These are phyloP conservation scores for Niebla homalea DNA, from an alignment of 495 filamentous ascomycete species.

Conservation along the genomic window DNA sequence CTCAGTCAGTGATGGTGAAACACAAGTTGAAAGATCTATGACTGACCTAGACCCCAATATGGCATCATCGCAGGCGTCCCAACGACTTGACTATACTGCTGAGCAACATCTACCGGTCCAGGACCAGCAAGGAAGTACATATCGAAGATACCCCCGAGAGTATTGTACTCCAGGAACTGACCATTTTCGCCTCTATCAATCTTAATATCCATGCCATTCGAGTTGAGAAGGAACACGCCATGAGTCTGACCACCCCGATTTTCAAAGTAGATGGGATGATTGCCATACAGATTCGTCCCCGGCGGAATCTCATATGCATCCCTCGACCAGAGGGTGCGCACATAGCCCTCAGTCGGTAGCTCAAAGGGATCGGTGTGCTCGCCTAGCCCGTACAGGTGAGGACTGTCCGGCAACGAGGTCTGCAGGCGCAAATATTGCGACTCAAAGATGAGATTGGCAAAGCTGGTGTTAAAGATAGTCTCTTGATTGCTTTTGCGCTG, in stretches of 20 bases:
- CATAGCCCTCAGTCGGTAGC: conserved; percentile 60
- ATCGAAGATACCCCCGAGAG: conserved; percentile 67
- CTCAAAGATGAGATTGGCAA: conserved; percentile 59
- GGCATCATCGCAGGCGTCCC: conserved; percentile 65
- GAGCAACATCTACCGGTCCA: conserved; percentile 52
- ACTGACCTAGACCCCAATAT: conserved; percentile 65
- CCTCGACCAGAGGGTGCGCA: conserved; percentile 67
- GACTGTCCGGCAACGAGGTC: conserved; percentile 40
- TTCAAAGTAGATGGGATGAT: conserved; percentile 76
- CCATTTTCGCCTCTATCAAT: conserved; percentile 48
- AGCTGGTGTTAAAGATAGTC: conserved; percentile 68
- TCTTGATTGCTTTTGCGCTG: conserved; percentile 46
- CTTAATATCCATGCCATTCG: conserved; percentile 79
- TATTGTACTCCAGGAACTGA: conserved; percentile 78
- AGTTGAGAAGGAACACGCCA: conserved; percentile 72
- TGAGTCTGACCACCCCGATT: conserved; percentile 60
- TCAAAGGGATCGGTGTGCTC: conserved; percentile 66
- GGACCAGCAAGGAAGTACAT: conserved; percentile 75
- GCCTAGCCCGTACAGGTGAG: conserved; percentile 67
- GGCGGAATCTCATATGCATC: conserved; percentile 55
- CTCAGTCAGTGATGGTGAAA: background rate
- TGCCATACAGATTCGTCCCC: conserved; percentile 69
- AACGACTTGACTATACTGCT: conserved; percentile 60
- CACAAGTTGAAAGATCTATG: no score
- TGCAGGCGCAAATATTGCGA: conserved; percentile 61